phyloP scores from a whole-genome alignment of 768 basidiomycete species.

The Lactifluus rugatus region DNA sequence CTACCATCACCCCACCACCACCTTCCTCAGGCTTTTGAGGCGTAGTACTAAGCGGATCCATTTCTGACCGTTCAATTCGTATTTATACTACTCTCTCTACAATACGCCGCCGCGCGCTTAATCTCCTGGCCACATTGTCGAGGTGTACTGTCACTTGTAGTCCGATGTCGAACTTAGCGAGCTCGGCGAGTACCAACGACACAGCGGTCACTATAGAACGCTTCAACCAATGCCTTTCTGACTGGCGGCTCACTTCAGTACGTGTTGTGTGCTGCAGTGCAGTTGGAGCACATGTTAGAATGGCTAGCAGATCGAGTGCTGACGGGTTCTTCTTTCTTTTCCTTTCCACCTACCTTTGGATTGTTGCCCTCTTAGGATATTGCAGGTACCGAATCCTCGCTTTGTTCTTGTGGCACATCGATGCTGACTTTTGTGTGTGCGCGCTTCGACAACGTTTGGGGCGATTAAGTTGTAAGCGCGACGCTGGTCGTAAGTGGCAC shows the following conservation, averaged over 20 bases:
- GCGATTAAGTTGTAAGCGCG: background rate
- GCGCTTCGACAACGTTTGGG: background rate
- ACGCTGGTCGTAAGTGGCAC: conserved; percentile 3
- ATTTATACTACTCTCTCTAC: no score
- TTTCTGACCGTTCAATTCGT: no score
- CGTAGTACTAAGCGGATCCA: no score
- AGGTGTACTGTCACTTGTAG: background rate
- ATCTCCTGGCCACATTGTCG: background rate
- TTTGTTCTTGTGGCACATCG: background rate
- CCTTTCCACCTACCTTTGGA: no score
- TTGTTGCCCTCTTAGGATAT: background rate
- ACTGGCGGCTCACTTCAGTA: background rate
- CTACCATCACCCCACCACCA: no score
- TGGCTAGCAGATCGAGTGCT: no score
- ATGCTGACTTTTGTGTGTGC: background rate
- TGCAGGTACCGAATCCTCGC: background rate
- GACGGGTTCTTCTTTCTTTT: background rate
- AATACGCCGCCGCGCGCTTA: no score
- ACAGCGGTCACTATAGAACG: background rate
- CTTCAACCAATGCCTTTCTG: background rate
- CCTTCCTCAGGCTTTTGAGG: no score
- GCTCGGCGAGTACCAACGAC: background rate
- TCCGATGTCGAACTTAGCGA: background rate
- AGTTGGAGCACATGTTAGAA: no score
- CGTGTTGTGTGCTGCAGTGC: background rate